Evolutionary conservation across 768 basidiomycete genomes (phyloP).

Genomic region (Russula vinacea): DNA sequence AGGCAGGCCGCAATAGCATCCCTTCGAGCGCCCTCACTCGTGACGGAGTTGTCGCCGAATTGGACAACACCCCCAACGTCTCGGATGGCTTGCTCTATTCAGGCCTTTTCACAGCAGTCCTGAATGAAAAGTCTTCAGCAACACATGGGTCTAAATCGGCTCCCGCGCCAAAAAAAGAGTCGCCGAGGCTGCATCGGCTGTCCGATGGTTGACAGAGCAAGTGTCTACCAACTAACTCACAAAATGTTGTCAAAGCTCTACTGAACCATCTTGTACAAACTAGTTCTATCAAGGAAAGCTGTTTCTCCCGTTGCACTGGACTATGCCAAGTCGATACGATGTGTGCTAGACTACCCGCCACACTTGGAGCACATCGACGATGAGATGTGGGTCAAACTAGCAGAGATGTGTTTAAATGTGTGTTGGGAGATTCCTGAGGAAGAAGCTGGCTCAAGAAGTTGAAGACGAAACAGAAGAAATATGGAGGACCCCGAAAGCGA

Average conservation of each 20-base stretch:
- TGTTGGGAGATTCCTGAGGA: conserved; percentile 59
- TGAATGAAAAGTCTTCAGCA: conserved; percentile 54
- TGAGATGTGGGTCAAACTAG: conserved; percentile 61
- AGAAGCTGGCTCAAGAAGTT: conserved; percentile 36
- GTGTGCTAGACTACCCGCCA: conserved; percentile 59
- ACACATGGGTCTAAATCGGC: conserved; percentile 40
- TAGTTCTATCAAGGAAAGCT: conserved; percentile 52
- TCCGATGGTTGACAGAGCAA: conserved; percentile 73
- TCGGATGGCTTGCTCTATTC: conserved; percentile 66
- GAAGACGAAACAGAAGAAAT: conserved; percentile 32
- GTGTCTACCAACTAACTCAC: conserved; percentile 50
- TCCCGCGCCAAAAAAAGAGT: conserved; percentile 58
- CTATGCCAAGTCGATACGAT: conserved; percentile 74
- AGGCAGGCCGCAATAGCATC: conserved; percentile 59
- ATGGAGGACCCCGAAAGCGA: conserved; percentile 38
- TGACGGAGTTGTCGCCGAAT: conserved; percentile 43
- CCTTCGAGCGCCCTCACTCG: conserved; percentile 53
- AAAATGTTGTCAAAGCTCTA: conserved; percentile 53
- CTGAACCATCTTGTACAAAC: conserved; percentile 62
- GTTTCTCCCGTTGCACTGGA: conserved; percentile 64
- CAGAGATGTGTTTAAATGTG: conserved; percentile 74
- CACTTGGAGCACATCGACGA: conserved; percentile 76
- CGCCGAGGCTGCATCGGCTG: conserved; percentile 56
- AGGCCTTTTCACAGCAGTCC: conserved; percentile 69
- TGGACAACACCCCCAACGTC: conserved; percentile 41